Evolutionary conservation across 2,329 filamentous ascomycete genomes (phyloP).

Genomic region (Penicillium sp.): DNA sequence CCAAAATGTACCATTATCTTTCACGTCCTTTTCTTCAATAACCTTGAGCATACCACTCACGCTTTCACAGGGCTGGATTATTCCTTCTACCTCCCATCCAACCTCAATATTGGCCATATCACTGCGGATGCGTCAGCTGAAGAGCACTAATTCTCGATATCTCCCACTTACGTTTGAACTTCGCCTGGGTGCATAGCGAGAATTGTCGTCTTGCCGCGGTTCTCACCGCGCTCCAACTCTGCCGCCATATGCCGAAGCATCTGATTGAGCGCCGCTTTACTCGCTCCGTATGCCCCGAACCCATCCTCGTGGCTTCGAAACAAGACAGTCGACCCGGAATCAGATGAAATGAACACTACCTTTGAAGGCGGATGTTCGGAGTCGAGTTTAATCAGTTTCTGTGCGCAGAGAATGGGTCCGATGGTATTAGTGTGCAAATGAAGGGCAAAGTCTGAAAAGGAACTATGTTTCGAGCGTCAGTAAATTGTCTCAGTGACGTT

Average conservation of each 20-base stretch:
- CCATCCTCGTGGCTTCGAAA: slow-evolving; percentile 56
- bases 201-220: slow-evolving; percentile 48
- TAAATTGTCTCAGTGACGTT: slow-evolving; percentile 13
- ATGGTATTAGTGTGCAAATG: slow-evolving; percentile 57
- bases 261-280: slow-evolving; percentile 56
- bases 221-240: slow-evolving; percentile 47
- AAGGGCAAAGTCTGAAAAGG: slow-evolving; percentile 51
- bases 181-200: slow-evolving; percentile 57
- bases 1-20: slow-evolving; percentile 54
- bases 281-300: slow-evolving; percentile 55
- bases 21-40: slow-evolving; percentile 48
- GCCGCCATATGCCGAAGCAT: slow-evolving; percentile 54
- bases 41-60: slow-evolving; percentile 50
- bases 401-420: slow-evolving; percentile 55
- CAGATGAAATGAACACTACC: slow-evolving; percentile 55
- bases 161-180: slow-evolving; percentile 46
- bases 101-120: slow-evolving; percentile 53
- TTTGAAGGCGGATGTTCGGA: slow-evolving; percentile 43
- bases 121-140: slow-evolving; percentile 20
- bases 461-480: slow-evolving; percentile 31
- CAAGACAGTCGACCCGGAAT: slow-evolving; percentile 50
- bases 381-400: slow-evolving; percentile 48
- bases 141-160: too few species aligned
- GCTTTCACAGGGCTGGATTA: slow-evolving; percentile 49
- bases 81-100: slow-evolving; percentile 51